A percentile compares a stretch with the other conserved stretches of the same genome.
Conservation (phyloP, 1,284 basidiomycete genomes). For the Ganoderma leucocontextum region DNA sequence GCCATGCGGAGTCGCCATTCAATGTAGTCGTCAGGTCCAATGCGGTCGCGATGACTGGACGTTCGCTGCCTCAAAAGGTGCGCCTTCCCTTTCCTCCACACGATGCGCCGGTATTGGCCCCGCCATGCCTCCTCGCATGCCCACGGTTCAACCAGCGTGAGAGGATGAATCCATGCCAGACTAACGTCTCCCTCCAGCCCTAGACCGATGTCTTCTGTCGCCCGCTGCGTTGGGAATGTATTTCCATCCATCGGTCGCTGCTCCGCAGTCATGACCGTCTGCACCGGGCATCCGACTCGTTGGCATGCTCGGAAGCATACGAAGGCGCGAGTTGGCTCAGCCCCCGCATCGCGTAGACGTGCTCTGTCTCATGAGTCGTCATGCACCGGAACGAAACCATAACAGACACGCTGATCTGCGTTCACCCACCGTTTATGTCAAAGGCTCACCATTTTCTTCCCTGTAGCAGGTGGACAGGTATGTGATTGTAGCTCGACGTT, state of each 20-base stretch:
- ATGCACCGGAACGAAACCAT: background rate
- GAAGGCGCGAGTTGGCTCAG: background rate
- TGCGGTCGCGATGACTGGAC: background rate
- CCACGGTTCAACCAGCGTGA: constrained; percentile 28
- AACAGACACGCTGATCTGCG: background rate
- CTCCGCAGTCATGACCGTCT: background rate
- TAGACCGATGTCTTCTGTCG: constrained; percentile 12
- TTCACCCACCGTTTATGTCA: background rate
- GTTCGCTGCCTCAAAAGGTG: constrained; percentile 8
- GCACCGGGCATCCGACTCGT: background rate
- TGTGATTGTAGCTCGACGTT: no score
- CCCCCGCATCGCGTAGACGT: background rate
- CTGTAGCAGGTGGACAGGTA: no score
- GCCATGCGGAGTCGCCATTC: no score
- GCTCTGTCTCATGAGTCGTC: background rate
- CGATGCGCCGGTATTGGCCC: constrained; percentile 17
- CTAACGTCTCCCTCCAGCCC: constrained; percentile 16
- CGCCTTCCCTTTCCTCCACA: constrained; percentile 18
- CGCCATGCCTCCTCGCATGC: constrained; percentile 12
- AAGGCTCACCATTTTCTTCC: no score
- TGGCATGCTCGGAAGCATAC: background rate
- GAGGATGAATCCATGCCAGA: constrained; percentile 19
- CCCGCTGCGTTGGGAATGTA: constrained; percentile 12
- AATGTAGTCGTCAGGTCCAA: background rate
- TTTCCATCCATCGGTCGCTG: constrained; percentile 7